These are phyloP conservation scores for Phytophthora citricola DNA, from an alignment of 352 stramenopile genomes.

Conservation along the genomic window DNA sequence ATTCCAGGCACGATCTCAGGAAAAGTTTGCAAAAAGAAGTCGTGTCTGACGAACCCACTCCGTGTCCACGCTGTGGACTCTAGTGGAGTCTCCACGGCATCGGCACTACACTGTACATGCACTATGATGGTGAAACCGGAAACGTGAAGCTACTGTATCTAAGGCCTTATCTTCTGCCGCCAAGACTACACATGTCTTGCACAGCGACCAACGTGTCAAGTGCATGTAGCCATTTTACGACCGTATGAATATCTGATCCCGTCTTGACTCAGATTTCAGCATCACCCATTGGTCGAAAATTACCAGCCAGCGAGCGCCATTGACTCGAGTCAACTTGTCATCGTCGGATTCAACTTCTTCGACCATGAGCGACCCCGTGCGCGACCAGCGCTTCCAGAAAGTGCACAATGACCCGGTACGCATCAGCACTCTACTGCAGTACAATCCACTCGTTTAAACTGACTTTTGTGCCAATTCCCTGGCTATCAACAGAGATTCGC, in stretches of 20 bases:
- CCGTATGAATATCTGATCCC: constrained; percentile 3
- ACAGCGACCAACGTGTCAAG: too few species aligned
- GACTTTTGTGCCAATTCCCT: constrained; percentile 2
- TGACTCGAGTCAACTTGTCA: constrained; percentile 10
- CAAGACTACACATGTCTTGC: too few species aligned
- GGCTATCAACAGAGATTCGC: constrained; percentile 61
- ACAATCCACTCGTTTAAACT: not conserved
- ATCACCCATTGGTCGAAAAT: constrained; percentile 19
- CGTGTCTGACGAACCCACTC: not conserved
- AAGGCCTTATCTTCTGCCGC: too few species aligned
- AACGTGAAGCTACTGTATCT: too few species aligned
- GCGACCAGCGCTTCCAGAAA: constrained; percentile 84
- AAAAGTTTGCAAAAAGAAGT: not conserved
- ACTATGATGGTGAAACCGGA: too few species aligned
- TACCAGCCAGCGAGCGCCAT: constrained; percentile 18
- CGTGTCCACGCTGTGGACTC: not conserved
- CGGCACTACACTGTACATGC: too few species aligned
- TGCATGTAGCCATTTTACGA: constrained; percentile 1
- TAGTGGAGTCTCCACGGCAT: too few species aligned
- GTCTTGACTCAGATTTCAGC: not conserved
- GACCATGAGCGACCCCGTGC: constrained; percentile 56
- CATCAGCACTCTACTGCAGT: not conserved
- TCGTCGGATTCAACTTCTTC: constrained; percentile 8
- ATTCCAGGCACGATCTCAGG: not conserved
- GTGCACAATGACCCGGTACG: constrained; percentile 86